Evolutionary conservation across 441 rosid species (phyloP).

Genomic region (Pelargonium myrrhifolium): DNA sequence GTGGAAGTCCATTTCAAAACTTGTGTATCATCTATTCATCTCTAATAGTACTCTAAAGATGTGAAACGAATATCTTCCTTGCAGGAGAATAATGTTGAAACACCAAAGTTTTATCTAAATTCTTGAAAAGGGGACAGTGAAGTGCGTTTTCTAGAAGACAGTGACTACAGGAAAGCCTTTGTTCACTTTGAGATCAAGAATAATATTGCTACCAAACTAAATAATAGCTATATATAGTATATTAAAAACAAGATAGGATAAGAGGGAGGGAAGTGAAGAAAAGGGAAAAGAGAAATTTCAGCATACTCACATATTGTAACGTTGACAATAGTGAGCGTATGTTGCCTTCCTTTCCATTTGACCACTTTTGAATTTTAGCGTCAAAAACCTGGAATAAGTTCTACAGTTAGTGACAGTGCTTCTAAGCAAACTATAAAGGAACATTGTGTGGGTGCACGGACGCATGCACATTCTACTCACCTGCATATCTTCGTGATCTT

Average conservation of each 20-base stretch:
- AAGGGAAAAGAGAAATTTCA: neutral
- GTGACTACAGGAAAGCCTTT: slow-evolving; percentile 2
- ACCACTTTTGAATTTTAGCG: slow-evolving; percentile 67
- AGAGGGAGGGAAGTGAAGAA: neutral
- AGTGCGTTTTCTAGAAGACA: neutral
- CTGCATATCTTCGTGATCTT: slow-evolving; percentile 37
- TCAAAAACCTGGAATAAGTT: slow-evolving; percentile 43
- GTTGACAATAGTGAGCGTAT: slow-evolving; percentile 89
- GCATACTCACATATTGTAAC: slow-evolving; percentile 71
- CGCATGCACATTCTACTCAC: slow-evolving; percentile 28
- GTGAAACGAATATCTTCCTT: neutral
- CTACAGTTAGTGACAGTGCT: neutral
- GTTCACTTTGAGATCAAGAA: neutral
- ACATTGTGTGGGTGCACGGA: slow-evolving; percentile 6
- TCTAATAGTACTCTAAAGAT: too few relatives aligned
- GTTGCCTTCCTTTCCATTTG: slow-evolving; percentile 76
- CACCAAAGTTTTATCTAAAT: neutral
- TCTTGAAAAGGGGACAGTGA: neutral
- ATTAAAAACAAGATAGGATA: neutral
- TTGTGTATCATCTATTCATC: too few relatives aligned
- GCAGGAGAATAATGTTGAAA: neutral
- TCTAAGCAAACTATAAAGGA: slow-evolving; percentile 13
- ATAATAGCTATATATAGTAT: neutral
- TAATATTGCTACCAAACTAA: neutral
- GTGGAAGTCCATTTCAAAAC: too few relatives aligned